Evolutionary conservation across 805 yeast genomes (phyloP).

Genomic region (Candida railenensis): DNA sequence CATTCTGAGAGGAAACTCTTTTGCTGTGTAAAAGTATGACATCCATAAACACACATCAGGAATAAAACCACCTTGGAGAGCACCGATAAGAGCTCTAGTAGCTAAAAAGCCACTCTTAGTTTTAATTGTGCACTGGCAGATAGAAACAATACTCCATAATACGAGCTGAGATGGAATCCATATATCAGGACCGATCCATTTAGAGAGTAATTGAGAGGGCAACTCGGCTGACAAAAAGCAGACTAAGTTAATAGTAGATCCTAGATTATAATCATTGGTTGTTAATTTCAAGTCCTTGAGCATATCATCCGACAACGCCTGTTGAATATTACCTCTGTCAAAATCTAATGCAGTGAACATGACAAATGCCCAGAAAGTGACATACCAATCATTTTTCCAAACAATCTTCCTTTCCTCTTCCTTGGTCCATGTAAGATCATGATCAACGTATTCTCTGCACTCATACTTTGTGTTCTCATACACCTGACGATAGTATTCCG

Average conservation of each 20-base stretch:
- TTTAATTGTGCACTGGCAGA: conserved; percentile 47
- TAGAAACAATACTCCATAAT: conserved; percentile 56
- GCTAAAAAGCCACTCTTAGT: conserved; percentile 42
- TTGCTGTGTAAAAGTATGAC: conserved; percentile 61
- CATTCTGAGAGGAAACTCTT: conserved; percentile 58
- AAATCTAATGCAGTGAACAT: conserved; percentile 59
- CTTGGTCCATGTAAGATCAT: conserved; percentile 52
- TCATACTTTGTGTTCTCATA: conserved; percentile 55
- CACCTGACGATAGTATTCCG: conserved; percentile 41
- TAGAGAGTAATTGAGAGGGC: conserved; percentile 65
- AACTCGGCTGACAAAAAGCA: conserved; percentile 59
- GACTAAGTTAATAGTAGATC: conserved; percentile 52
- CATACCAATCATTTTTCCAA: conserved; percentile 54
- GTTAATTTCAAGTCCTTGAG: conserved; percentile 49
- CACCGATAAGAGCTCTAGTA: conserved; percentile 53
- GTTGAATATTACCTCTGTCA: conserved; percentile 56
- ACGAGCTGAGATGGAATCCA: conserved; percentile 61
- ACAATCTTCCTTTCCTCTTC: conserved; percentile 50
- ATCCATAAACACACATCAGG: conserved; percentile 64
- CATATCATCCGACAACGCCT: conserved; percentile 58
- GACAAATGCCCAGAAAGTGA: conserved; percentile 56
- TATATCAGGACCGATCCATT: conserved; percentile 58
- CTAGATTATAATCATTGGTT: conserved; percentile 60
- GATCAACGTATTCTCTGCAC: conserved; percentile 57
- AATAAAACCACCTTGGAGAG: conserved; percentile 69